Evolutionary conservation across 2,329 filamentous ascomycete species (phyloP).

Genomic region (Lachnellula suecica): DNA sequence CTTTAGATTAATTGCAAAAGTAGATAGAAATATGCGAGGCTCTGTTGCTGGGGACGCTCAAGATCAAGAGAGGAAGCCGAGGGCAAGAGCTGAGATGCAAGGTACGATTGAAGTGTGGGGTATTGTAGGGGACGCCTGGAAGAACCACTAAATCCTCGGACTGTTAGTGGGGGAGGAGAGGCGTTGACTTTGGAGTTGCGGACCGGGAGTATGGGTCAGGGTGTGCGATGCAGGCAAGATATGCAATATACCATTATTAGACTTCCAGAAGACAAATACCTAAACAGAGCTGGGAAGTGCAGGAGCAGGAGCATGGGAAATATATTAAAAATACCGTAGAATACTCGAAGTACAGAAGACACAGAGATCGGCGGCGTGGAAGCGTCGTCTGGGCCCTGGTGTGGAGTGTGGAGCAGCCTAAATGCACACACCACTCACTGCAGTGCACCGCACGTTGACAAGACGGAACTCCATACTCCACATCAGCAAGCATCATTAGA

Average conservation of each 20-base stretch:
- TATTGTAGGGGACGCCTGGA: slow-evolving; percentile 1
- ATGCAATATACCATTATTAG: too few relatives aligned
- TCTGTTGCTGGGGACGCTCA: too few relatives aligned
- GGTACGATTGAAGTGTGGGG: slow-evolving; percentile 3
- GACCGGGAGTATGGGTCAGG: not conserved
- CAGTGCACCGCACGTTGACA: not conserved
- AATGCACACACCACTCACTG: not conserved
- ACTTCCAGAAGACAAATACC: too few relatives aligned
- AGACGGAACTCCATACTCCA: not conserved
- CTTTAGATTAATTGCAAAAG: slow-evolving; percentile 42
- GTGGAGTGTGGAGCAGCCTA: not conserved
- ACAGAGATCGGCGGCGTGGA: not conserved
- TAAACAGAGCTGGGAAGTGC: too few relatives aligned
- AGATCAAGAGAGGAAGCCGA: not conserved
- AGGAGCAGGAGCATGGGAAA: too few relatives aligned
- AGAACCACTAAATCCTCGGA: too few relatives aligned
- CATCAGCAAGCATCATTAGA: not conserved
- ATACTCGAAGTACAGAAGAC: too few relatives aligned
- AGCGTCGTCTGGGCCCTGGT: too few relatives aligned
- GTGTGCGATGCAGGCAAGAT: too few relatives aligned
- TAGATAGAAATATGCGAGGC: too few relatives aligned
- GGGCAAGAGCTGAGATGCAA: not conserved
- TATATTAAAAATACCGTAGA: too few relatives aligned
- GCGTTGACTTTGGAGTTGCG: not conserved
- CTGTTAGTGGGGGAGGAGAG: not conserved